Evolutionary conservation across 495 filamentous ascomycete genomes (phyloP), one percentile per base, ranked within the genome.

Genomic region (Emericellopsis terricola): DNA sequence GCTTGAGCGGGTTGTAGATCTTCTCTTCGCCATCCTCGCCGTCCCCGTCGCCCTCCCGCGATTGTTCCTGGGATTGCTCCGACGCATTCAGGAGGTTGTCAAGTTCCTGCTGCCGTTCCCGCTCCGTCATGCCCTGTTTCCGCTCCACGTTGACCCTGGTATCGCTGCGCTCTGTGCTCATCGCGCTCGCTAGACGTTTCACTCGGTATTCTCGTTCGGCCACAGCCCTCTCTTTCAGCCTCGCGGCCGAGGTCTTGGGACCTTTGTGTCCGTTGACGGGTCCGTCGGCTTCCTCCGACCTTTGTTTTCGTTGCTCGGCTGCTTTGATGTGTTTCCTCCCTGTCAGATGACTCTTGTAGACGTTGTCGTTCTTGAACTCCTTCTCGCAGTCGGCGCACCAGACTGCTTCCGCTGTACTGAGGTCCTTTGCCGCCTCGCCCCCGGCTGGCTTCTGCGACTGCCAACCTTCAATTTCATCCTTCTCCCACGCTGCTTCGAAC

Each of bases 1-100:
- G 63, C 45, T 97, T 97, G 39, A 96, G 67, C 1, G 89, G 89
- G 50, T 97, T 97, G 66, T 94, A 94, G 39, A 96, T 76, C 42
- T 74, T 85, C 38, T 89, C 83, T 16, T 85, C 78, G 15, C 87
- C 81, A 5, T 67, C 70, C 27, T 77, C 69, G 5, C 33, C 33
- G 1, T 78, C 74, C 4, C 60, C 68, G 5, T 50, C 53, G 14
- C 56, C 64, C 14, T 56, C 59, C 1, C 52, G 40, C 13, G 43
- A 42, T 24, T 42, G 43, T 26, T 48, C 18, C 16, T 29, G 37
- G 0, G 42, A 43, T 15, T 47, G 34, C 8, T 71, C 67, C 0
- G 62, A 52, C 34, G 79, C 67, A 31, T 70, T 79, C 48, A 78
- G 79, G 15, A 94, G 54, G n/a, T 82, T 78, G 32, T 92, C 84